phyloP scores from a whole-genome alignment of 2,329 filamentous ascomycete species.

The Parasarocladium wereldwijsianum region DNA sequence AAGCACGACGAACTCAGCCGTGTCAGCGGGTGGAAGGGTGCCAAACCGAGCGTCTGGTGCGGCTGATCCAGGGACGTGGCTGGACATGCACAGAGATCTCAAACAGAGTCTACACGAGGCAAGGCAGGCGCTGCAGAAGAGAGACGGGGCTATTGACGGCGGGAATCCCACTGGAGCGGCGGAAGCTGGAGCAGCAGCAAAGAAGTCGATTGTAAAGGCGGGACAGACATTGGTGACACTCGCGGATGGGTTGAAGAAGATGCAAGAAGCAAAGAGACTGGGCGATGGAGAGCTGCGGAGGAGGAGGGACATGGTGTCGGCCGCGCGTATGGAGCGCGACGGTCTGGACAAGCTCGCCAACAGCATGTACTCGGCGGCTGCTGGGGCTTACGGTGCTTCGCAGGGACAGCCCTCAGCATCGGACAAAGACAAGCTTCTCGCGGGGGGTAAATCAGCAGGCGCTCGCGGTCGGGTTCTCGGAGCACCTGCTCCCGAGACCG shows the following conservation, averaged over 20 bases:
- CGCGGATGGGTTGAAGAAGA: conserved; percentile 46
- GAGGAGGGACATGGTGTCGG: conserved; percentile 53
- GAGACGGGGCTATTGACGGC: conserved; percentile 38
- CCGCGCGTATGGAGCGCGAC: conserved; percentile 59
- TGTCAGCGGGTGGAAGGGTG: conserved; percentile 29
- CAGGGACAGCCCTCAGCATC: conserved; percentile 31
- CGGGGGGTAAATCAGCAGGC: conserved; percentile 27
- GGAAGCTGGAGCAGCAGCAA: conserved; percentile 60
- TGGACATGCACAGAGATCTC: conserved; percentile 61
- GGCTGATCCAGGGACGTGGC: conserved; percentile 54
- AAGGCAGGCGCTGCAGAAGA: conserved; percentile 50
- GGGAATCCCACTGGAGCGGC: conserved; percentile 27
- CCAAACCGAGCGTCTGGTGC: conserved; percentile 24
- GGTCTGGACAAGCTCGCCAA: conserved; percentile 60
- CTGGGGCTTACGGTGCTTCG: conserved; percentile 26
- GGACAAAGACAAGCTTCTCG: conserved; percentile 35
- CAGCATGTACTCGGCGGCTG: conserved; percentile 23
- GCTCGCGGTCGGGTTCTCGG: conserved; percentile 56
- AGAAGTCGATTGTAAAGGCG: conserved; percentile 56
- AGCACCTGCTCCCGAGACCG: conserved; percentile 58
- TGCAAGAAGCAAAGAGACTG: conserved; percentile 39
- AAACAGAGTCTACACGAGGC: conserved; percentile 50
- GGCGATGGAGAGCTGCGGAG: conserved; percentile 64
- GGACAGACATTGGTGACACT: conserved; percentile 48
- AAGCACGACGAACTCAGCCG: conserved; percentile 31